phyloP scores from a whole-genome alignment of 805 yeast genomes.

The Zygosaccharomyces bisporus region DNA sequence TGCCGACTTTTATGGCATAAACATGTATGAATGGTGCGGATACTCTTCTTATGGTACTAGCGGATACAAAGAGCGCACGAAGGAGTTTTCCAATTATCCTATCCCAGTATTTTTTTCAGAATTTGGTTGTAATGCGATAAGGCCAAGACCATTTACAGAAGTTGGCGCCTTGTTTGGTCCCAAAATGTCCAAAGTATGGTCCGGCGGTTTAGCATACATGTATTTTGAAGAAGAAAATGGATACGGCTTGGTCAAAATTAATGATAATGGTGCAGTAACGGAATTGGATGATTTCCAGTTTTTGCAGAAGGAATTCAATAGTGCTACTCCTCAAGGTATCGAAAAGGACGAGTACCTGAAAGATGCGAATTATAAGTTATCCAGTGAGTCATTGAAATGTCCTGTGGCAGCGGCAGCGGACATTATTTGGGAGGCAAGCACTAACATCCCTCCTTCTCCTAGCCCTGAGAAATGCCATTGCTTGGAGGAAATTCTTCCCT shows the following conservation, averaged over 20 bases:
- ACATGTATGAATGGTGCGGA: slow-evolving; percentile 90
- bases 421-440: slow-evolving; percentile 56
- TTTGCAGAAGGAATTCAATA: slow-evolving; percentile 50
- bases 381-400: slow-evolving; percentile 12
- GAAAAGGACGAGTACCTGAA: slow-evolving; percentile 30
- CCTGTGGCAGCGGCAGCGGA: slow-evolving; percentile 14
- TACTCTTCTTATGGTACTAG: slow-evolving; percentile 55
- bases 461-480: slow-evolving; percentile 58
- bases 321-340: slow-evolving; percentile 46
- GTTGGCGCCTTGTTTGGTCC: slow-evolving; percentile 59
- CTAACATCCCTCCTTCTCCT: slow-evolving; percentile 66
- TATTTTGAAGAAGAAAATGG: slow-evolving; percentile 72
- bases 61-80: slow-evolving; percentile 63
- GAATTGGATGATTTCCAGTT: slow-evolving; percentile 58
- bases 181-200: slow-evolving; percentile 76
- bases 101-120: slow-evolving; percentile 77
- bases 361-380: slow-evolving; percentile 1
- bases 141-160: slow-evolving; percentile 71
- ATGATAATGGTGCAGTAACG: slow-evolving; percentile 41
- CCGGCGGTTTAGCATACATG: slow-evolving; percentile 84
- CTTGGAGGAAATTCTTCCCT: slow-evolving; percentile 48
- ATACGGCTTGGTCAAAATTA: slow-evolving; percentile 63
- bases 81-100: slow-evolving; percentile 58
- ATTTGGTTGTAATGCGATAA: slow-evolving; percentile 67
- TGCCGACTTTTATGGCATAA: slow-evolving; percentile 78